Evolutionary conservation across 306 rosid genomes (phyloP), one percentile per base, ranked within the genome.

Genomic region (Albizia julibrissin): DNA sequence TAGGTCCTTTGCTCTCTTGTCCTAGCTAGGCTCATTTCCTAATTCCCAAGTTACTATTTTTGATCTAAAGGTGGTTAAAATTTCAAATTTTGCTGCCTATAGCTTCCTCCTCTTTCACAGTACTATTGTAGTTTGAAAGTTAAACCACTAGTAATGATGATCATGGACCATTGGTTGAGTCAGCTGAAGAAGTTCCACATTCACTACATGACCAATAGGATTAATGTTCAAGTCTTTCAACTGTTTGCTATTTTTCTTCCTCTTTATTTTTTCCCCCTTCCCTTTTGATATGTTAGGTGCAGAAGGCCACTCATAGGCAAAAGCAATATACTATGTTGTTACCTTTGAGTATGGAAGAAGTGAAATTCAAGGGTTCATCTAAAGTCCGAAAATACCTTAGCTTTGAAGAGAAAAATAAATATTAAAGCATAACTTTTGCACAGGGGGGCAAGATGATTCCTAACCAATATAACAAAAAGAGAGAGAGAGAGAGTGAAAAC

Each of bases 331-430:
- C 73, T 83, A 40, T 69, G 81, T 74, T 69, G 81, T 76, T 84
- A 86, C 69, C 90, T 84, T 91, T 90, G 94, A 87, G 94, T 93
- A 88, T 75, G 93, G 65, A 86, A 68, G 79, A 90, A 90, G 96
- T 79, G 89, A 91, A 79, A 85, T 81, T 85, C 83, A 72, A 86
- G 76, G 75, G 42, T 72, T 68, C 64, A 75, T 64, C 59, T n/a
- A 83, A 74, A 68, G 76, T 72, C 24, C 52, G 47, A 31, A 79
- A 37, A 47, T 84, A 84, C 81, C 97, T 93, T 93, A 75, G 91
- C 93, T 90, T 91, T 77, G 87, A 93, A 93, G 97, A 91, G 81
- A 89, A 79, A 91, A 81, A 54, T 77, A 74, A 39, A 79, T 79
- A 54, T 54, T 61, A 79, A 80, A 65, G 74, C 58, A 59, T 74